Evolutionary conservation across 768 basidiomycete genomes (phyloP).

Genomic region (Mycena rebaudengoi): DNA sequence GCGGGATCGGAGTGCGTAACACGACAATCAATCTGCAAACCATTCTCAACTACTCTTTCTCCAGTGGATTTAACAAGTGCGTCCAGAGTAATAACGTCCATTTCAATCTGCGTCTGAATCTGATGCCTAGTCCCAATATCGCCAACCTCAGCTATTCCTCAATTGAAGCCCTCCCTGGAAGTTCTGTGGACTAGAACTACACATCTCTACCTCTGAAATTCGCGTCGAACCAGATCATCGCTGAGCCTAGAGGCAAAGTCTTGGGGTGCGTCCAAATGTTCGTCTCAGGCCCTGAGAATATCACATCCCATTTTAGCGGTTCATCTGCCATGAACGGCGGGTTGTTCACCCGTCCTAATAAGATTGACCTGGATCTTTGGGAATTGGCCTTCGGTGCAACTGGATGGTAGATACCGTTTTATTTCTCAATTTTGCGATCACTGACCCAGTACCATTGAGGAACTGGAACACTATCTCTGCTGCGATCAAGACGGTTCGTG

Average conservation of each 20-base stretch:
- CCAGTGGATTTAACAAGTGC: conserved; percentile 11
- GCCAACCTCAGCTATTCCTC: conserved; percentile 1
- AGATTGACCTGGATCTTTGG: conserved; percentile 6
- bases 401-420: conserved; percentile 3
- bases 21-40: background rate
- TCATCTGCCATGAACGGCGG: conserved; percentile 9
- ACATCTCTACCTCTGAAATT: background rate
- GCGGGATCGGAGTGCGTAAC: conserved; percentile 7
- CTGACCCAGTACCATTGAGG: background rate
- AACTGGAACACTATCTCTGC: conserved; percentile 7
- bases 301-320: background rate
- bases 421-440: background rate
- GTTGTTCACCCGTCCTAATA: conserved; percentile 4
- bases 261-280: background rate
- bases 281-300: background rate
- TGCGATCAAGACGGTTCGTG: background rate
- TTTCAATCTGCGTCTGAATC: background rate
- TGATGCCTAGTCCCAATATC: background rate
- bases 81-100: background rate
- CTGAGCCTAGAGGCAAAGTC: background rate
- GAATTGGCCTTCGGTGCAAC: background rate
- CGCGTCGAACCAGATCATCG: conserved; percentile 2
- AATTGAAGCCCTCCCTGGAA: conserved; percentile 3
- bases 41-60: conserved; percentile 3
- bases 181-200: conserved; percentile 12